These are phyloP conservation scores for Alternaria longipes DNA, from an alignment of 2,329 filamentous ascomycete genomes.

Conservation along the genomic window DNA sequence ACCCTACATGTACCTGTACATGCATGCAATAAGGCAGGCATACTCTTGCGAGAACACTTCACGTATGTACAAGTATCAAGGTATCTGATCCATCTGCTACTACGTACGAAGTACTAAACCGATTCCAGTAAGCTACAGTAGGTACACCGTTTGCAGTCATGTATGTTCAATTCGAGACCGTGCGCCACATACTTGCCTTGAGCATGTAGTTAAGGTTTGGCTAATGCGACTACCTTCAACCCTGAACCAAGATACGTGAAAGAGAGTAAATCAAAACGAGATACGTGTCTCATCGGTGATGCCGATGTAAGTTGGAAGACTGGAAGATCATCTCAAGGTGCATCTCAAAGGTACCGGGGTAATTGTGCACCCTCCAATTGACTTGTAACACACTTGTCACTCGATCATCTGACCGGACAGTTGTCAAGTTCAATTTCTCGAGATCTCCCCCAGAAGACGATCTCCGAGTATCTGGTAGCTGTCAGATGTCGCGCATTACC, in stretches of 20 bases:
- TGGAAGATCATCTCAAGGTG: constrained; percentile 1
- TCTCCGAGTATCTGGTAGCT: background rate
- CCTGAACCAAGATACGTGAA: constrained; percentile 5
- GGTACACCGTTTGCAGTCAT: constrained; percentile 2
- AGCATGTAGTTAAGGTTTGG: constrained; percentile 2
- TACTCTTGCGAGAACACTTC: background rate
- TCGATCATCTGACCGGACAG: background rate
- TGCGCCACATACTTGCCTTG: background rate
- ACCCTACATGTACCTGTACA: constrained; percentile 1
- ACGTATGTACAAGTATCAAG: constrained; percentile 3
- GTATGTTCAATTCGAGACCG: constrained; percentile 1
- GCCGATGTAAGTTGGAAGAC: background rate
- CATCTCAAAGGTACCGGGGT: constrained; percentile 2
- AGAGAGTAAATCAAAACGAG: constrained; percentile 4
- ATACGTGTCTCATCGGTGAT: constrained; percentile 3
- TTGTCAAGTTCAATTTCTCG: background rate
- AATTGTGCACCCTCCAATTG: background rate
- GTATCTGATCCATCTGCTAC: constrained; percentile 2
- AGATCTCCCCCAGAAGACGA: background rate
- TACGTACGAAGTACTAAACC: background rate
- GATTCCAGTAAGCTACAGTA: background rate
- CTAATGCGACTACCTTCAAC: constrained; percentile 2
- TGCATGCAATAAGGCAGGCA: constrained; percentile 1
- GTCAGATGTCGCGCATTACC: constrained; percentile 3
- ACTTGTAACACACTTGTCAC: background rate